Evolutionary conservation across 306 rosid species (phyloP), one percentile per base, ranked within the genome.

Genomic region (Cicer bijugum): DNA sequence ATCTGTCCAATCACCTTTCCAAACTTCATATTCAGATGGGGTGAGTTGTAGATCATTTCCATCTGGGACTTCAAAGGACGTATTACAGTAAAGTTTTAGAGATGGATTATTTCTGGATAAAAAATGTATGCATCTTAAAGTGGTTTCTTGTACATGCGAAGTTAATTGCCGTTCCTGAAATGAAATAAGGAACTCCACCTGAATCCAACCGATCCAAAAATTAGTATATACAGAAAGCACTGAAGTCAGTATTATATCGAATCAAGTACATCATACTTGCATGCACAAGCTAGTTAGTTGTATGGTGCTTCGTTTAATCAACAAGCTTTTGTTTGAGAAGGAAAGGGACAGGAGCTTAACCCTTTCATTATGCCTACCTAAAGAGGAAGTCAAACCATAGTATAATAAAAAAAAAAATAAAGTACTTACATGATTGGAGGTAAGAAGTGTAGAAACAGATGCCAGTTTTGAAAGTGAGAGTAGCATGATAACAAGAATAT

Each of bases 391-490:
- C 56, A 67, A 43, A 42, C 7, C 23, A 69, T 65, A 71, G 60
- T 12, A 15, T 58, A 58, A 40, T 63, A 45, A 65, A 8, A 6
- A 8, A 6, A 6, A 6, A 42, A 42, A 42, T 42, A 37, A 67
- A 46, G 66, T 65, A 83, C 82, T 12, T 85, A 91, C 97, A 88
- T 87, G 92, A 71, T 83, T 84, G 73, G 88, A 80, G 45, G 74
- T 59, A 64, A 88, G 87, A 70, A 70, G 65, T 45, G 85, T 82
- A 8, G 83, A 87, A 66, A 65, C 20, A 73, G 88, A 88, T 77
- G 89, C 86, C 55, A 89, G 80, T 74, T 88, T 88, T 57, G 98
- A 75, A 69, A 94, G 86, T 9, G 98, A 89, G 78, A 87, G 45
- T 56, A 91, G 71, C 97, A 89, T 83, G 53, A 82, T 82, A 19